phyloP scores from a whole-genome alignment of 2,329 filamentous ascomycete genomes.

The Diplodia scrobiculata region DNA sequence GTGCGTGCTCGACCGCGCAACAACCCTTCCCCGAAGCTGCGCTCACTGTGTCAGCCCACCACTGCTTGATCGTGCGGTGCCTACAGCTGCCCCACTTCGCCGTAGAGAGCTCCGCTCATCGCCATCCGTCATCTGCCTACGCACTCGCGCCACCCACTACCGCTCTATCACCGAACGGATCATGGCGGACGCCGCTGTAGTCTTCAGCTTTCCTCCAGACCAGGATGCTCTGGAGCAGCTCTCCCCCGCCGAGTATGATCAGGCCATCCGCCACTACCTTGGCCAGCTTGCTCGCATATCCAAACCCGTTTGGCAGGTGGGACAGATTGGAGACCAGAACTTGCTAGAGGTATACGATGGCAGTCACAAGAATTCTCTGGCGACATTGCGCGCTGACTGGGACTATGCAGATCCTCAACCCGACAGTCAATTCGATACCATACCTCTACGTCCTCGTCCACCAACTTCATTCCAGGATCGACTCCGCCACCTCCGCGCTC shows the following conservation, averaged over 20 bases:
- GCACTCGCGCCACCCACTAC: background rate
- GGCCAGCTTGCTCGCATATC: conserved; percentile 42
- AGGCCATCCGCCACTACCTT: conserved; percentile 41
- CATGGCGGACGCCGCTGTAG: conserved; percentile 22
- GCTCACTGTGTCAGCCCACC: conserved; percentile 12
- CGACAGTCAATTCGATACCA: conserved; percentile 60
- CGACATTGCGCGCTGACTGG: background rate
- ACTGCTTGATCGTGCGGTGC: background rate
- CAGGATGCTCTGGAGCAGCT: conserved; percentile 20
- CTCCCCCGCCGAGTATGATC: conserved; percentile 44
- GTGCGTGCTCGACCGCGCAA: background rate
- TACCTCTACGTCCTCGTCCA: conserved; percentile 60
- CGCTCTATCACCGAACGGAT: background rate
- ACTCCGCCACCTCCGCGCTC: conserved; percentile 35
- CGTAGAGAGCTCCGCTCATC: conserved; percentile 25
- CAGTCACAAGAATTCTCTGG: background rate
- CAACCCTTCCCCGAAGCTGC: background rate
- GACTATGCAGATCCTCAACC: conserved; percentile 53
- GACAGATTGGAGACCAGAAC: conserved; percentile 45
- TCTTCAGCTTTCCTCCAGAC: conserved; percentile 28
- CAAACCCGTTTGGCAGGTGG: conserved; percentile 41
- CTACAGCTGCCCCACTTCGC: conserved; percentile 3
- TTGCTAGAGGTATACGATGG: conserved; percentile 42
- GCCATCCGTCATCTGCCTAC: conserved; percentile 3
- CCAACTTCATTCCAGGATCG: conserved; percentile 47